A percentile compares a stretch with the other conserved stretches of the same genome.
These are phyloP conservation scores for Boletales sp. DNA, from an alignment of 768 basidiomycete genomes.

Conservation along the genomic window DNA sequence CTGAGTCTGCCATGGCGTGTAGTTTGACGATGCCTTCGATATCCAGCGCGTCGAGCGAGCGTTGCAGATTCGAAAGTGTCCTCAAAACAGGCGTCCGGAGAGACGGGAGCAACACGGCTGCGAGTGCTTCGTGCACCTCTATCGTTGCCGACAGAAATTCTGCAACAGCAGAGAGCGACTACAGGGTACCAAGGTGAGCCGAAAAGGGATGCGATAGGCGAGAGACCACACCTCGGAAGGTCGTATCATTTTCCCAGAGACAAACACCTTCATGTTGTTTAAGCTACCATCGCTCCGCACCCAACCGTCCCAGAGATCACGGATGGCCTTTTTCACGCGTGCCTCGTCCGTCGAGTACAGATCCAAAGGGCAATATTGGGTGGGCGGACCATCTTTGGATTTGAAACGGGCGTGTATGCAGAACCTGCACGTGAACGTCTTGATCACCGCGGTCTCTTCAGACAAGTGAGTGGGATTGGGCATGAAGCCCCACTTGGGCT, in stretches of 20 bases:
- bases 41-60: conserved; percentile 75
- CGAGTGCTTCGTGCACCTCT: conserved; percentile 49
- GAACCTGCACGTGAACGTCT: conserved; percentile 78
- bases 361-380: conserved; percentile 83
- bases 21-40: conserved; percentile 72
- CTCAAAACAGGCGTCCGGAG: conserved; percentile 49
- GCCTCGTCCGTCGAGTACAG: conserved; percentile 68
- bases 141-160: conserved; percentile 16
- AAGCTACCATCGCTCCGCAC: conserved; percentile 51
- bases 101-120: conserved; percentile 43
- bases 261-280: conserved; percentile 85
- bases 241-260: conserved; percentile 53
- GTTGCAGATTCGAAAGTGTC: conserved; percentile 60
- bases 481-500: conserved; percentile 99
- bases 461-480: conserved; percentile 64
- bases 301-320: conserved; percentile 74
- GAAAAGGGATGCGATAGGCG: neutral
- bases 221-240: conserved; percentile 53
- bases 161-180: conserved; percentile 8
- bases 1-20: conserved; percentile 23
- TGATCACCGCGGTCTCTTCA: conserved; percentile 49
- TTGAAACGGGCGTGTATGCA: conserved; percentile 80
- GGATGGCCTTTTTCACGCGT: conserved; percentile 66
- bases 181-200: neutral
- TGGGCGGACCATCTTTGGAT: conserved; percentile 31